These are phyloP conservation scores for Spencermartinsiella ligniputridi DNA, from an alignment of 1,139 yeast genomes.

Conservation along the genomic window DNA sequence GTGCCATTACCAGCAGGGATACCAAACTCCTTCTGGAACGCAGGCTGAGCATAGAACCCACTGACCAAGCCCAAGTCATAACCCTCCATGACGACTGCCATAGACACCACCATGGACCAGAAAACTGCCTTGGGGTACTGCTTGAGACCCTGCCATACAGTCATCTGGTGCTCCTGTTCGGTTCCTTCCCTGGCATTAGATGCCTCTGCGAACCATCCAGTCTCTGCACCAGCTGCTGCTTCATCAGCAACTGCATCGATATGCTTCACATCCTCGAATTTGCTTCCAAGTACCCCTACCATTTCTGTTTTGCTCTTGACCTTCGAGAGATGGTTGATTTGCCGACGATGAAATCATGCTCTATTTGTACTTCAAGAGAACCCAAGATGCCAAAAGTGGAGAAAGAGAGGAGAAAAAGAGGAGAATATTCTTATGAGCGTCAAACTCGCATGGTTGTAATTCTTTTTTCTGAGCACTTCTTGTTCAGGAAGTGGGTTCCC, in stretches of 20 bases:
- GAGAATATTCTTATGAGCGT: too few species aligned
- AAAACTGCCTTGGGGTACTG: constrained; percentile 37
- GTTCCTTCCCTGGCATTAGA: constrained; percentile 15
- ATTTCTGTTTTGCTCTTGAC: too few species aligned
- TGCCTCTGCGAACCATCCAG: neutral
- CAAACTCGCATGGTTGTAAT: too few species aligned
- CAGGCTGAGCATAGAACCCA: constrained; percentile 40
- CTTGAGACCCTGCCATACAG: constrained; percentile 39
- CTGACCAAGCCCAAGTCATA: constrained; percentile 40
- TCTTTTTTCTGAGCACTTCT: too few species aligned
- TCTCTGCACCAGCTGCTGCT: neutral
- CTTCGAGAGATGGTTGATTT: too few species aligned
- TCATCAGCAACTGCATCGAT: neutral
- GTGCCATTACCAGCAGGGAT: constrained; percentile 26
- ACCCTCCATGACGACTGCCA: constrained; percentile 45
- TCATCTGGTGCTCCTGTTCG: constrained; percentile 40
- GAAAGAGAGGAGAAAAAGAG: too few species aligned
- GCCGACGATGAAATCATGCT: too few species aligned
- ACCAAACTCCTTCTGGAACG: constrained; percentile 40
- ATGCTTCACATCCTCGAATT: neutral
- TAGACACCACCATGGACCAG: constrained; percentile 42
- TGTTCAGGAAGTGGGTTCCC: too few species aligned
- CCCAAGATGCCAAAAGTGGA: too few species aligned
- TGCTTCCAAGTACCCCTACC: neutral
- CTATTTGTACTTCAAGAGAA: too few species aligned